Evolutionary conservation across 1,284 basidiomycete genomes (phyloP).

Genomic region (Moesziomyces globuligerus): DNA sequence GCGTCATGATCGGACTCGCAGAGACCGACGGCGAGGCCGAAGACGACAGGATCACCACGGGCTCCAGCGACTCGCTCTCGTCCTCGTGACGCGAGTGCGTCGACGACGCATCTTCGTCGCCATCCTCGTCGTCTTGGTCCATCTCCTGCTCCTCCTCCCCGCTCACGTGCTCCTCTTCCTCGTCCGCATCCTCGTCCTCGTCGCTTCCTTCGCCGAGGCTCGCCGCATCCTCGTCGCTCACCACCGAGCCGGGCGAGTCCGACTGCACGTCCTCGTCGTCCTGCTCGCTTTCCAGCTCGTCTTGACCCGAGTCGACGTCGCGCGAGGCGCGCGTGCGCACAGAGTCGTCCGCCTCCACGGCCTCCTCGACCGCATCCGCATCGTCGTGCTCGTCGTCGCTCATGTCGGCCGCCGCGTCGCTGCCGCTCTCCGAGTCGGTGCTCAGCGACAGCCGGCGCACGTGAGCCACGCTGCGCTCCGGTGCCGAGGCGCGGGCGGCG

Average conservation of each 20-base stretch:
- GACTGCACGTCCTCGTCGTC: slow-evolving; percentile 5
- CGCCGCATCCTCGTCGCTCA: neutral
- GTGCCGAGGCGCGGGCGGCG: slow-evolving; percentile 1
- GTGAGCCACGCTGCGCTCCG: slow-evolving; percentile 4
- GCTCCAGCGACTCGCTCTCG: slow-evolving; percentile 14
- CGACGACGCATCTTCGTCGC: slow-evolving; percentile 9
- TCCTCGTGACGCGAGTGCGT: slow-evolving; percentile 16
- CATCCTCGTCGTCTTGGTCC: slow-evolving; percentile 1
- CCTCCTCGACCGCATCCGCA: slow-evolving; percentile 1
- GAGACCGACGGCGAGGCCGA: slow-evolving; percentile 9
- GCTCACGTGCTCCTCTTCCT: slow-evolving; percentile 2
- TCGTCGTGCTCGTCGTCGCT: neutral
- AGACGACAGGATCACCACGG: slow-evolving; percentile 16
- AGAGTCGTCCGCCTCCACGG: slow-evolving; percentile 8
- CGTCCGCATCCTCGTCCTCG: slow-evolving; percentile 12
- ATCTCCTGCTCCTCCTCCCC: slow-evolving; percentile 2
- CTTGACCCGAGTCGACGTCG: neutral
- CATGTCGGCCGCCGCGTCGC: slow-evolving; percentile 3
- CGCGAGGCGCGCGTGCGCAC: slow-evolving; percentile 5
- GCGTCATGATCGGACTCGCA: neutral
- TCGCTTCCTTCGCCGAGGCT: neutral
- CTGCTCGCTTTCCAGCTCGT: neutral
- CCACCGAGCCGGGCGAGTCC: neutral
- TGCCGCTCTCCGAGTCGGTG: slow-evolving; percentile 19
- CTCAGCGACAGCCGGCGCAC: slow-evolving; percentile 16